Base-by-base conservation (phyloP, 2,329 filamentous ascomycete genomes). In the Hymenotorrendiella dingleyae region DNA sequence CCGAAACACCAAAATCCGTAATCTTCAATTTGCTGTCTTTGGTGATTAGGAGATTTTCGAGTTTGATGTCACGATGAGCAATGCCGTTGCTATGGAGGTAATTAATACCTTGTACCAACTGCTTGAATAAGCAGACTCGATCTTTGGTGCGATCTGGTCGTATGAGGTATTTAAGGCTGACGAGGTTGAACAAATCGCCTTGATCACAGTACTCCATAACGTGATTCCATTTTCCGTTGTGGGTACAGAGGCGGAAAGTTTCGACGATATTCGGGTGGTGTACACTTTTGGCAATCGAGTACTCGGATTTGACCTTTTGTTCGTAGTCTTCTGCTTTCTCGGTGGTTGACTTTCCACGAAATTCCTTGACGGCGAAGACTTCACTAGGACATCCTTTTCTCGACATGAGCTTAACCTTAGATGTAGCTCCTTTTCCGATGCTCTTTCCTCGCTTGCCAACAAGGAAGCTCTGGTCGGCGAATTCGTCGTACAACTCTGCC, bases 191-290 rank as follows among this genome's bases (percentile, higher is more conserved):
- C 5, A 95, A 68, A 58, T 94, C 89, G 34, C 89, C 88, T 53
- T 87, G 79, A 3, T 78, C 74, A 67, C 89, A 94, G 62, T 86
- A 94, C 61, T 95, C 87, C 89, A 95, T 95, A 43, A 94, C 86
- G 61, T 94, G 86, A 61, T 88, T 90, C 84, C 86, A 94, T 28
- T 83, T 80, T 23, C 78, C 79, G 53, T 81, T 76, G 53, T 89
- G 75, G 11, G 76, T 80, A 67, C 87, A 93, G 5, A 94, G 71
- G 21, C 51, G 48, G 36, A 89, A 67, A 0, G 86, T 90, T 63
- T 87, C 78, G 50, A 94, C 84, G 54, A 94, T 86, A 62, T 94
- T 94, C 38, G 88, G 86, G 60, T 94, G 88, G 56, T 88, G 78
- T 47, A 90, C 67, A 52, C 84, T 87, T 68, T 90, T 90, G 47